Evolutionary conservation across 768 basidiomycete species (phyloP).

Genomic region (Candolleomyces efflorescens): DNA sequence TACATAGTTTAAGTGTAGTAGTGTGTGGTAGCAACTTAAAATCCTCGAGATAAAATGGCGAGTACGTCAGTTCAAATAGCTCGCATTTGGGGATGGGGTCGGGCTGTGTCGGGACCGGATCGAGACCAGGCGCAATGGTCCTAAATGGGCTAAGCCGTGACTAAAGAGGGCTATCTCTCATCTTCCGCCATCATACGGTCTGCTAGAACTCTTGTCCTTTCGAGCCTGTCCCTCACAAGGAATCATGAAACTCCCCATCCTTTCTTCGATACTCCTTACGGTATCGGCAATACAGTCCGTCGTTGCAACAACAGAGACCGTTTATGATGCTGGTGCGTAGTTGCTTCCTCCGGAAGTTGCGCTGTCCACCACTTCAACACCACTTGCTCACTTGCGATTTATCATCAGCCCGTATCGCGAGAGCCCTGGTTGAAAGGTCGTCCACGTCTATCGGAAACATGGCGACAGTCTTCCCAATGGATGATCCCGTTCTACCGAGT

Average conservation of each 20-base stretch:
- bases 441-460: conserved; percentile 39
- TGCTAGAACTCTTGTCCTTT: too few species aligned
- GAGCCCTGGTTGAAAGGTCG: conserved; percentile 36
- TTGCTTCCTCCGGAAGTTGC: not conserved
- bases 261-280: not conserved
- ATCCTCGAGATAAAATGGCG: too few species aligned
- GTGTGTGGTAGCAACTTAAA: too few species aligned
- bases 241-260: not conserved
- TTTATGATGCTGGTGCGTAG: conserved; percentile 43
- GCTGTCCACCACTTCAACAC: not conserved
- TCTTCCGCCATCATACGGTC: too few species aligned
- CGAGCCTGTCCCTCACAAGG: too few species aligned
- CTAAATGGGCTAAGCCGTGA: too few species aligned
- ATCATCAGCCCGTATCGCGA: conserved; percentile 36
- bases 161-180: too few species aligned
- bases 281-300: not conserved
- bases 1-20: too few species aligned
- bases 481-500: conserved; percentile 35
- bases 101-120: too few species aligned
- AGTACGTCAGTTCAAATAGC: too few species aligned
- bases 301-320: conserved; percentile 32
- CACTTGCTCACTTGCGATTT: not conserved
- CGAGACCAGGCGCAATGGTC: too few species aligned
- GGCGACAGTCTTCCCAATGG: conserved; percentile 43
- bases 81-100: too few species aligned